These are phyloP conservation scores for Solanum ossicruentum DNA, from an alignment of 257 asterid species.

Conservation along the genomic window DNA sequence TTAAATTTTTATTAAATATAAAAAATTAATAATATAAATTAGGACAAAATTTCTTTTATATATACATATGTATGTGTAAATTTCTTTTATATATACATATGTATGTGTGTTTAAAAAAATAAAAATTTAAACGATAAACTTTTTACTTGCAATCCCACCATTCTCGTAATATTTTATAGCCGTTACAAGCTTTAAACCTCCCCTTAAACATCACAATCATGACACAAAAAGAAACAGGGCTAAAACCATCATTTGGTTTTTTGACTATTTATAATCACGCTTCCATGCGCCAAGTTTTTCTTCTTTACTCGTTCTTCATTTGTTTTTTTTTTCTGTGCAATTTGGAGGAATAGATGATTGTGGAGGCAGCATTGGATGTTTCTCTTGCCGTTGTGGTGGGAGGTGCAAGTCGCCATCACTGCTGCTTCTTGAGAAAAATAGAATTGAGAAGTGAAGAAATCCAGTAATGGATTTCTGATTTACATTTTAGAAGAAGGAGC, in stretches of 20 bases:
- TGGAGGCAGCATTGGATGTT: conserved; percentile 33
- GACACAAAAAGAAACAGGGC: not conserved
- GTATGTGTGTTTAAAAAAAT: too few species aligned
- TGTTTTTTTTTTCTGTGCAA: not conserved
- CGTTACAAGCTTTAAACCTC: not conserved
- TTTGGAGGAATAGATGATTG: conserved; percentile 10
- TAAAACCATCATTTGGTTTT: not conserved
- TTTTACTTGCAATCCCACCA: not conserved
- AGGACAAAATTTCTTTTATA: too few species aligned
- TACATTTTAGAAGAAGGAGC: too few species aligned
- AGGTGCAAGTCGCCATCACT: conserved; percentile 60
- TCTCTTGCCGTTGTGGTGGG: conserved; percentile 82
- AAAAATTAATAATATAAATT: too few species aligned
- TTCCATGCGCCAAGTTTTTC: not conserved
- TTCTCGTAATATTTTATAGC: not conserved
- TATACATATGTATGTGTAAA: too few species aligned
- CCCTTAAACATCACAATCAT: not conserved
- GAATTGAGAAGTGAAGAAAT: too few species aligned
- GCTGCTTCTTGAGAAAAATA: conserved; percentile 7
- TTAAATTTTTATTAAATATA: too few species aligned
- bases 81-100: too few species aligned
- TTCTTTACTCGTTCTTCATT: not conserved
- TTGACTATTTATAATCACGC: not conserved
- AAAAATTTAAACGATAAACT: too few species aligned
- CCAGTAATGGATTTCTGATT: too few species aligned